phyloP scores from a whole-genome alignment of 23 red algal genomes.

The Gracilariopsis chorda region DNA sequence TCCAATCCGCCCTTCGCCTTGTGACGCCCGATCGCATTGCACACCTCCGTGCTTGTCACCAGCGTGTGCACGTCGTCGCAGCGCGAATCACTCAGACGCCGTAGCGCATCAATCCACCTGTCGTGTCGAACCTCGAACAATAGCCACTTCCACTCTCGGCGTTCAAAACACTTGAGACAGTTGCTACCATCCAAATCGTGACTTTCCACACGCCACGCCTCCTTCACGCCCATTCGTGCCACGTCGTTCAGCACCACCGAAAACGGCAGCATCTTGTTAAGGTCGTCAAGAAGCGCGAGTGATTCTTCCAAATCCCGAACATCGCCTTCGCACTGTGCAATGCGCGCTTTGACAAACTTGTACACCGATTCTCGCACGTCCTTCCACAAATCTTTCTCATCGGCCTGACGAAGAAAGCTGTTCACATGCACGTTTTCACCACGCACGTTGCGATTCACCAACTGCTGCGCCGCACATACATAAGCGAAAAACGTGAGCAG shows the following conservation, averaged over 20 bases:
- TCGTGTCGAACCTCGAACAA: neutral
- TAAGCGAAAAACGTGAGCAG: neutral
- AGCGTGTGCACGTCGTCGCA: neutral
- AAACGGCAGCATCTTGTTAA: neutral
- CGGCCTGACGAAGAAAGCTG: neutral
- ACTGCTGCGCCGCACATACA: neutral
- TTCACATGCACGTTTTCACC: neutral
- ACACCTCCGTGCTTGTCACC: neutral
- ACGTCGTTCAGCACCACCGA: neutral
- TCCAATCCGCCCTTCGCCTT: neutral
- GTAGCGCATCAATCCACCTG: neutral
- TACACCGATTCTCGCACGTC: neutral
- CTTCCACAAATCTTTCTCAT: neutral
- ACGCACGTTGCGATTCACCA: neutral
- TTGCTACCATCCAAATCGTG: neutral
- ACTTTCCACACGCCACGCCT: neutral
- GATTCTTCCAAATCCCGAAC: neutral
- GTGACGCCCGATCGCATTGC: neutral
- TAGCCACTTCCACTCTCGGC: slow-evolving; percentile 1
- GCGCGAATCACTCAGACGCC: neutral
- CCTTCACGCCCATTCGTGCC: neutral
- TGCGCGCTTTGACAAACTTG: neutral
- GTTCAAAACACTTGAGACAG: neutral
- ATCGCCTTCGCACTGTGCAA: neutral
- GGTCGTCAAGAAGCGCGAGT: neutral